Percentiles rank a stretch among this genome's conserved stretches.
Conservation (phyloP, 202 grass and related monocot genomes). For the Eragrostis tef region DNA sequence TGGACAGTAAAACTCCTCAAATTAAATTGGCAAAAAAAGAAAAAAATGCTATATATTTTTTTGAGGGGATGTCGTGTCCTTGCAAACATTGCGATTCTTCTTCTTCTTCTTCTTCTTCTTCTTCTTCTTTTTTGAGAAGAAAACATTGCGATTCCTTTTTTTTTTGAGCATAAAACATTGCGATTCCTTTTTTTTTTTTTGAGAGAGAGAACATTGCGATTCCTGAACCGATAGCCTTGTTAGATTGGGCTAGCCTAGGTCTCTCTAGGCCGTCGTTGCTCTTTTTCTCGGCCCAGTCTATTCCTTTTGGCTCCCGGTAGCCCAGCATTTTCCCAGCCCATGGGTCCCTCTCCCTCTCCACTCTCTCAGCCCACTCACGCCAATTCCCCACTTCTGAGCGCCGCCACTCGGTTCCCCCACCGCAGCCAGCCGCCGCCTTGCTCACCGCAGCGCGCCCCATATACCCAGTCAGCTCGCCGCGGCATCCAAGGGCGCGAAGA, state of each 20-base stretch:
- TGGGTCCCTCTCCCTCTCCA: not conserved
- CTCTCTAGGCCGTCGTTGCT: too few species aligned
- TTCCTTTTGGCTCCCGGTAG: not conserved
- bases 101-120: too few species aligned
- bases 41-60: too few species aligned
- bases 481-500: not conserved
- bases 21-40: too few species aligned
- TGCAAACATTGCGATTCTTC: too few species aligned
- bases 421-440: conserved; percentile 6
- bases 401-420: not conserved
- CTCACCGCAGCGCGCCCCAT: not conserved
- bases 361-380: not conserved
- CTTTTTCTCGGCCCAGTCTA: not conserved
- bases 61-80: too few species aligned
- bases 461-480: not conserved
- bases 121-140: too few species aligned
- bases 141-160: too few species aligned
- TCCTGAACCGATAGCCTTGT: not conserved
- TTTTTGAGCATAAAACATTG: too few species aligned
- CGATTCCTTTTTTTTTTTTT: too few species aligned
- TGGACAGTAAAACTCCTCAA: too few species aligned
- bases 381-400: not conserved
- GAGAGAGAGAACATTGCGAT: too few species aligned
- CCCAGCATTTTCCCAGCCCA: not conserved
- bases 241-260: not conserved